Evolutionary conservation across 2,329 filamentous ascomycete species (phyloP), one percentile per base, ranked within the genome.

Genomic region (Exophiala lecanii-corni): DNA sequence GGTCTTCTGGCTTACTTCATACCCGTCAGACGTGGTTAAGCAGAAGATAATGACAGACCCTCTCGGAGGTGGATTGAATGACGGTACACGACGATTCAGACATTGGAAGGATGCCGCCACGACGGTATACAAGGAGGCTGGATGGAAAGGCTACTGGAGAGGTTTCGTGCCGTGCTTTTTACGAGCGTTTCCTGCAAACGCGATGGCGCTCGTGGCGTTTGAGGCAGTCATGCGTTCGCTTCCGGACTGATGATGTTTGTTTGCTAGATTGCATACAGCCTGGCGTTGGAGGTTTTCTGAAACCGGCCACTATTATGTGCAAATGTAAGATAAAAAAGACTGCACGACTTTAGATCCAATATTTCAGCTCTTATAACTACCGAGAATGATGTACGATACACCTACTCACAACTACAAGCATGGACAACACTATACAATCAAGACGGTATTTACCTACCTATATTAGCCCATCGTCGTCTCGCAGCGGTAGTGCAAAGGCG

Each of bases 31-130:
- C 62, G 86, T 96, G 16, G 82, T 97, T 42, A 97, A 97, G 74
- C 91, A 97, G 71, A 77, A 89, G 21, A 84, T 98, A 61, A 97
- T 98, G 92, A 96, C 91, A 10, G 92, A 97, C 66, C 81, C 86
- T 3, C 69, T 97, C 39, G 89, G 84, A 1, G 82, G 84, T 1
- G 71, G 70, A 1, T 66, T 89, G 9, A 71, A 74, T 13, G 84
- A 88, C 53, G 81, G 85, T 7, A 71, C 75, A 45, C 76, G 80
- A 49, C 78, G 71, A 54, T 97, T 89, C 61, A 71, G 67, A 9
- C 69, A 74, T 37, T 97, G 92, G 92, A 79, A 74, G 60, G 80
- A 91, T 55, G 92, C 91, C 0, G 91, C 86, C 0, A 70, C 62
- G 39, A 77, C 84, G 0, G 84, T 97, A 2, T 94, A 85, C 57